Conservation (phyloP, 129 eudicot species). For the Artemisia annua region DNA sequence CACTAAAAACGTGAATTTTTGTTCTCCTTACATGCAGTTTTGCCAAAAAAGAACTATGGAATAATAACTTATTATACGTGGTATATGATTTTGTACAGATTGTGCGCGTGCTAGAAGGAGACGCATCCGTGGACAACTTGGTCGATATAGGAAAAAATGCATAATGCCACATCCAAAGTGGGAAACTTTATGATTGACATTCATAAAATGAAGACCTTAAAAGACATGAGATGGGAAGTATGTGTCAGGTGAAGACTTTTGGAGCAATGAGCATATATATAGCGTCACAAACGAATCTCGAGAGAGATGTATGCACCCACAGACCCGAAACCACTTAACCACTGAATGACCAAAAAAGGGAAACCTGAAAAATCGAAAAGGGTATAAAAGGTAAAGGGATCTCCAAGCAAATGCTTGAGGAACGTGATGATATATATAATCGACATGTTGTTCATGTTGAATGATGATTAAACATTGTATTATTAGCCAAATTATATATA, state of each 20-base stretch:
- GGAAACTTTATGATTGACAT: not conserved
- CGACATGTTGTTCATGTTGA: too few relatives aligned
- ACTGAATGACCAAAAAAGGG: not conserved
- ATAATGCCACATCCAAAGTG: not conserved
- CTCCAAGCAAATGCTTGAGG: not conserved
- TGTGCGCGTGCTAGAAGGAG: constrained; percentile 7
- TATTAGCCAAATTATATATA: too few relatives aligned
- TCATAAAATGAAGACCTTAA: not conserved
- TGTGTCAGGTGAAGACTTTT: not conserved
- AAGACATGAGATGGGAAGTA: not conserved
- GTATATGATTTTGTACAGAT: not conserved
- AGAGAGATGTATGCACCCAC: not conserved
- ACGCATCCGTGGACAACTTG: not conserved
- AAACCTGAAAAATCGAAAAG: not conserved
- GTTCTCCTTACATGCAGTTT: too few relatives aligned
- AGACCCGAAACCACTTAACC: not conserved
- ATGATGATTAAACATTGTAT: too few relatives aligned
- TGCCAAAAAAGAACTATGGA: too few relatives aligned
- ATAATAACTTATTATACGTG: not conserved
- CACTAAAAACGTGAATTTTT: too few relatives aligned
- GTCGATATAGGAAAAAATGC: not conserved
- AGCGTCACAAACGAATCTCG: not conserved
- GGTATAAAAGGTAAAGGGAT: not conserved
- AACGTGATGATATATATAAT: not conserved
- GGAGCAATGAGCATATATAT: not conserved